A percentile compares a stretch with the other conserved stretches of the same genome.
phyloP scores from a whole-genome alignment of 1,284 basidiomycete genomes.

The Pyrrhoderma noxium region DNA sequence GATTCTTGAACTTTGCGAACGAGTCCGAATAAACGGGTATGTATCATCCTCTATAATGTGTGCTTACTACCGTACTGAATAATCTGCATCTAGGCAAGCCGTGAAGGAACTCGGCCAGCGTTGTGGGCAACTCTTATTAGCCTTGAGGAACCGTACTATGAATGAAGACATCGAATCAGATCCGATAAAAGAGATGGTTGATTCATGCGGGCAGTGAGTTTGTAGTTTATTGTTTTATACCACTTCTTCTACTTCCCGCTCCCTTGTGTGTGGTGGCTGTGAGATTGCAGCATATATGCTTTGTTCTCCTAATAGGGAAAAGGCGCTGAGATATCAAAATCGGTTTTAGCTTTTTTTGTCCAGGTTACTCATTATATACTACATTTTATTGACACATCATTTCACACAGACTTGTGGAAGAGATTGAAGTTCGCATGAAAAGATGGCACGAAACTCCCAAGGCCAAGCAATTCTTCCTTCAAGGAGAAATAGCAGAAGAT shows the following conservation, averaged over 20 bases:
- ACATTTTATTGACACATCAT: not conserved
- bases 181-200: conserved; percentile 23
- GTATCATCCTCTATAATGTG: not conserved
- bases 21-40: conserved; percentile 41
- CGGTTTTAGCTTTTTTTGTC: too few species aligned
- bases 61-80: not conserved
- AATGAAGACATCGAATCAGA: conserved; percentile 24
- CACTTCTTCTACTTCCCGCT: too few species aligned
- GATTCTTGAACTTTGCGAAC: conserved; percentile 39
- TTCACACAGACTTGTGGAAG: conserved; percentile 30
- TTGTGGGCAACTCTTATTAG: conserved; percentile 31
- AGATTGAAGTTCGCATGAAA: conserved; percentile 33
- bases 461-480: conserved; percentile 37
- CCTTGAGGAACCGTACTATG: conserved; percentile 26
- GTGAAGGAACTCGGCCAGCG: conserved; percentile 36
- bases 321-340: too few species aligned
- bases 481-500: conserved; percentile 35
- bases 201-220: conserved; percentile 26
- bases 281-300: not conserved
- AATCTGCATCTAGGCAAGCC: conserved; percentile 30
- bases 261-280: too few species aligned
- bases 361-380: not conserved
- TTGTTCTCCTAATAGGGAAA: not conserved
- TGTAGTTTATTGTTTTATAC: too few species aligned
- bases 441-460: conserved; percentile 33